Evolutionary conservation across 1,284 basidiomycete genomes (phyloP).

Genomic region (Marasmius oreades): DNA sequence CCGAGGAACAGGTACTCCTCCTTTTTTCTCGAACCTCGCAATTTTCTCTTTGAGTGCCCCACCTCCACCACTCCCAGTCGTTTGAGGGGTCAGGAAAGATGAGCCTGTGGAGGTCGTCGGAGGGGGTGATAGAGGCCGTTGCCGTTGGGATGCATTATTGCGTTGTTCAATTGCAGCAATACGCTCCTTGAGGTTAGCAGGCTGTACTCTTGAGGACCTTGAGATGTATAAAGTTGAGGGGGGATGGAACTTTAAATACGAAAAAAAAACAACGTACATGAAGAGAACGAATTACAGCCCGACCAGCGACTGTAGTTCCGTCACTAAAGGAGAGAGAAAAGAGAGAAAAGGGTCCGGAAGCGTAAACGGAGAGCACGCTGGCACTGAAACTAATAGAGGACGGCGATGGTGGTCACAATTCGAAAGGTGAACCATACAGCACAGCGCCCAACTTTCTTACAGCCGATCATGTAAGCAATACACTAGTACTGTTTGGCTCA

Average conservation of each 20-base stretch:
- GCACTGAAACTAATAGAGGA: not conserved
- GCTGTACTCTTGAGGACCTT: constrained; percentile 36
- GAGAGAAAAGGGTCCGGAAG: not conserved
- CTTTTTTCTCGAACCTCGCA: constrained; percentile 73
- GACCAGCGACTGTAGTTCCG: constrained; percentile 4
- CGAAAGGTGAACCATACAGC: not conserved
- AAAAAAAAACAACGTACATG: not conserved
- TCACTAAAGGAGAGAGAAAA: not conserved
- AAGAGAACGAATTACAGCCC: not conserved
- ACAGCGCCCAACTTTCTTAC: too few relatives aligned
- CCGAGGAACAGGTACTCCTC: constrained; percentile 68
- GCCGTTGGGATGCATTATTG: constrained; percentile 32
- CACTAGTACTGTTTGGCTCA: not conserved
- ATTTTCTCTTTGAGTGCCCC: constrained; percentile 65
- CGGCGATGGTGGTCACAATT: not conserved
- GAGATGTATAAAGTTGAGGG: not conserved
- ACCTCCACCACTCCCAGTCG: too few relatives aligned
- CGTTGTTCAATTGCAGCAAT: constrained; percentile 72
- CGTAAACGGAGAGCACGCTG: not conserved
- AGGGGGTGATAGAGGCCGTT: constrained; percentile 28
- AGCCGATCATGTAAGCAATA: not conserved
- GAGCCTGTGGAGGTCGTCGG: constrained; percentile 14
- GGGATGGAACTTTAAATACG: not conserved
- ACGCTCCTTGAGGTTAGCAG: constrained; percentile 67
- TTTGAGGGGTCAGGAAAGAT: not conserved